phyloP scores from a whole-genome alignment of 1,284 basidiomycete genomes.

The Tausonia pullulans region DNA sequence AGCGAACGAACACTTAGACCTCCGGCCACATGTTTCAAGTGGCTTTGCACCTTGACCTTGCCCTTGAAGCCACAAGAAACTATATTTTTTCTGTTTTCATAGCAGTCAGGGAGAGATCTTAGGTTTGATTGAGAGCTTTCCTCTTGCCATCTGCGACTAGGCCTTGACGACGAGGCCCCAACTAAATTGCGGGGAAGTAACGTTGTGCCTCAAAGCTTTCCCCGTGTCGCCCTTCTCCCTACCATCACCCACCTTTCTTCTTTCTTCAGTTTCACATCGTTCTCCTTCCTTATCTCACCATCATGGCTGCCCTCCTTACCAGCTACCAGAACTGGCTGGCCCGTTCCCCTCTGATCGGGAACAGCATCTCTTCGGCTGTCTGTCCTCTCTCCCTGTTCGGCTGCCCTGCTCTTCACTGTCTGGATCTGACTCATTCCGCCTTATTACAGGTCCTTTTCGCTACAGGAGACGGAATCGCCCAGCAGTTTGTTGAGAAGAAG shows the following conservation, averaged over 20 bases:
- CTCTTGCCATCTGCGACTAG: no score
- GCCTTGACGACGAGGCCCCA: no score
- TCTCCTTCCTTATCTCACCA: slow-evolving; percentile 5
- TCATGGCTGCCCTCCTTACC: slow-evolving; percentile 28
- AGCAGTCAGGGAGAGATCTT: no score
- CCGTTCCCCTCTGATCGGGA: slow-evolving; percentile 29
- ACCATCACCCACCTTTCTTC: not conserved
- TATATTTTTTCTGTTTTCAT: no score
- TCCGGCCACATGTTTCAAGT: no score
- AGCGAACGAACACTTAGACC: no score
- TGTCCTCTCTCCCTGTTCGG: slow-evolving; percentile 15
- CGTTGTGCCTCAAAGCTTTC: not conserved
- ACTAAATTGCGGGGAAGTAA: no score
- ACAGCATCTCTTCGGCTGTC: slow-evolving; percentile 32
- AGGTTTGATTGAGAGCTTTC: no score
- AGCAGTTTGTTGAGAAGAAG: slow-evolving; percentile 40
- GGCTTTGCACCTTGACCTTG: no score
- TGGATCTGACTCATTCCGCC: not conserved
- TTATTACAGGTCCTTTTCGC: slow-evolving; percentile 34
- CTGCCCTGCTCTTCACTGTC: not conserved
- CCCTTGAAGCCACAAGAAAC: no score
- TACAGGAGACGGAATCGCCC: slow-evolving; percentile 41
- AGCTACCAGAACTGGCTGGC: slow-evolving; percentile 29
- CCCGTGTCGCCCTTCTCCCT: not conserved
- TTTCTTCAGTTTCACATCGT: not conserved